Percentiles rank a stretch among this genome's conserved stretches.
phyloP scores from a whole-genome alignment of 345 rosid genomes.

The Syzygium oleosum region DNA sequence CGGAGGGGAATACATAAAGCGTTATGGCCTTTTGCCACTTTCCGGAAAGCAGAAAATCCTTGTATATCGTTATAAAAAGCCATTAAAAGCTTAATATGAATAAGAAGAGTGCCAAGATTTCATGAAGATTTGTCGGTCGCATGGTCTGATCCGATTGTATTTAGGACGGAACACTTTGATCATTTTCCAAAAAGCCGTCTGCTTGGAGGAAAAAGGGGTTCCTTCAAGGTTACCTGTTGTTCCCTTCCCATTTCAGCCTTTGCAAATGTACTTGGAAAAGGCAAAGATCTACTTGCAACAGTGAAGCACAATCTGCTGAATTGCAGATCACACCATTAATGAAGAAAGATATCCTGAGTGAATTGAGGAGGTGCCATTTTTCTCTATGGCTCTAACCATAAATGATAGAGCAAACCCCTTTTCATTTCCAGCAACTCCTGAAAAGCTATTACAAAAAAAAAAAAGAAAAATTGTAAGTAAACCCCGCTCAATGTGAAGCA shows the following conservation, averaged over 20 bases:
- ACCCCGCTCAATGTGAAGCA: background rate
- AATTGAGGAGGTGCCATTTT: background rate
- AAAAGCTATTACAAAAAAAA: background rate
- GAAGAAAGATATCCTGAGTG: background rate
- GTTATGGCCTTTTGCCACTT: background rate
- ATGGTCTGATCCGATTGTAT: background rate
- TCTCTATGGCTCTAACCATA: background rate
- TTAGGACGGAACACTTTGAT: background rate
- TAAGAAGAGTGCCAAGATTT: background rate
- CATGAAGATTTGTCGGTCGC: background rate
- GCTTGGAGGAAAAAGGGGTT: background rate
- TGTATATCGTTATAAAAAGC: background rate
- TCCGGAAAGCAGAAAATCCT: background rate
- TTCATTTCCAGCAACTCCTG: background rate
- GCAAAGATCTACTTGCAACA: background rate
- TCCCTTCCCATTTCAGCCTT: background rate
- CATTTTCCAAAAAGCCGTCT: background rate
- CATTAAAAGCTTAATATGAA: background rate
- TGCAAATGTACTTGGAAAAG: background rate
- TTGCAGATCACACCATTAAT: background rate
- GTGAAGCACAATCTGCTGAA: background rate
- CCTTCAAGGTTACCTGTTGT: background rate
- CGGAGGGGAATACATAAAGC: background rate
- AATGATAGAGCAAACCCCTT: background rate
- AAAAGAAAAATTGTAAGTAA: background rate